Base-by-base conservation (phyloP, 169 alveolate species). In the Cryptosporidium canis region DNA sequence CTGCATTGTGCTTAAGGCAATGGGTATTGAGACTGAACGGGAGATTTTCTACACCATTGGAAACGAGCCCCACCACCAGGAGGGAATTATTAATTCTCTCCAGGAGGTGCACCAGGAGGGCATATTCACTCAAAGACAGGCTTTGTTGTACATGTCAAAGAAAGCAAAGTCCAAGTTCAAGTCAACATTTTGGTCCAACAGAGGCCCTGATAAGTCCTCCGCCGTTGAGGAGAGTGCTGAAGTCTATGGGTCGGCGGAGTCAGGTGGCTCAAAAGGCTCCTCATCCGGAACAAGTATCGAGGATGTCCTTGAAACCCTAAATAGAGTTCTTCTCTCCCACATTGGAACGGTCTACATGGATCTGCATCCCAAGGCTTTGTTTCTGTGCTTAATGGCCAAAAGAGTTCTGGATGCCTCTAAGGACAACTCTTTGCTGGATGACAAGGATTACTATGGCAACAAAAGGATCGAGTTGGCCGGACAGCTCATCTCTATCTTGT, bases 401-500 rank as follows among this genome's bases (percentile, higher is more conserved):
- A 95, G 99, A 47, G 96, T 98, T n/a, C 85, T 98, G 55, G 96
- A 95, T 45, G 99, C 99, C 16, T 92, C 96, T 91, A 93, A 94
- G 53, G 98, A 96, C 77, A 97, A 96, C 39, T 91, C 96, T 31
- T 70, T 91, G 31, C 92, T 95, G 77, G 99, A 99, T 93, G 99
- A 99, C 91, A 96, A 98, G 90, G 99, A 99, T 91, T 98, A 99
- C 92, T 98, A 98, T 93, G 99, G 99, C 37, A 99, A 99, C 93
- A 99, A 99, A 94, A 95, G 99, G 85, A 93, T 98, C 82, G 99
- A 98, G 94, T 93, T 98, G 55, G 99, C 99, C 6, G 99, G 99
- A 2, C 98, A 96, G 92, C 92, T 98, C 83, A 94, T 99, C n/a
- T 95, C 99, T 4, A 93, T 99, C 45, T 92, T 98, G 48, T 98